Percentiles rank a stretch among this genome's conserved stretches.
phyloP scores from a whole-genome alignment of 805 yeast species.

The Kuraishia cidri region DNA sequence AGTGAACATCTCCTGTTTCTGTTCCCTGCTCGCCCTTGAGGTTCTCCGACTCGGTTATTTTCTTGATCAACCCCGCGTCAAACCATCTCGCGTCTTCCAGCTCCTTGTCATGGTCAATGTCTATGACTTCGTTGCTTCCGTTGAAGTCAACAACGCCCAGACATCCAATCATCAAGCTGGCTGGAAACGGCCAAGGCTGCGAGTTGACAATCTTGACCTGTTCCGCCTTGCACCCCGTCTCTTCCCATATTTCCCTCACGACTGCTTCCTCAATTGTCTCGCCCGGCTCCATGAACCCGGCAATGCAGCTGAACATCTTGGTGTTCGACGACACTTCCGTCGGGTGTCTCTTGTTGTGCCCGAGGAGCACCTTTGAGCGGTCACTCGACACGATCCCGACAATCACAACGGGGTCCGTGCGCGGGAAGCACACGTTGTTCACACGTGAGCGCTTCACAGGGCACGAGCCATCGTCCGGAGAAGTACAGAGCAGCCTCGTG shows the following conservation, averaged over 20 bases:
- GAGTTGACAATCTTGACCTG: slow-evolving; percentile 56
- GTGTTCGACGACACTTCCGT: slow-evolving; percentile 9
- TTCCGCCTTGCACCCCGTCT: slow-evolving; percentile 69
- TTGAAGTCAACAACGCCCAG: slow-evolving; percentile 68
- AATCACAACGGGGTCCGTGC: slow-evolving; percentile 86
- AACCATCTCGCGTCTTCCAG: slow-evolving; percentile 85
- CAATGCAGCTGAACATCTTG: slow-evolving; percentile 73
- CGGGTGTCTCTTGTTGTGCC: slow-evolving; percentile 57
- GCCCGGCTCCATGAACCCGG: slow-evolving; percentile 95
- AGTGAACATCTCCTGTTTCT: slow-evolving; percentile 22
- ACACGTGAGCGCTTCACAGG: slow-evolving; percentile 35
- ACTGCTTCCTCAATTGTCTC: slow-evolving; percentile 89
- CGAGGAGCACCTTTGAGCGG: slow-evolving; percentile 57
- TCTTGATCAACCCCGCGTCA: slow-evolving; percentile 39
- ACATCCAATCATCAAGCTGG: slow-evolving; percentile 90
- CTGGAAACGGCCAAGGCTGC: slow-evolving; percentile 99
- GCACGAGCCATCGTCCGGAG: slow-evolving; percentile 23
- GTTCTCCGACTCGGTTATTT: slow-evolving; percentile 21
- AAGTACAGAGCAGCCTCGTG: slow-evolving; percentile 45
- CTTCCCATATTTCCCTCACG: slow-evolving; percentile 89
- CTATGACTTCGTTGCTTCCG: slow-evolving; percentile 53
- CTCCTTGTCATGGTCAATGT: slow-evolving; percentile 80
- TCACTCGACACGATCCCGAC: slow-evolving; percentile 63
- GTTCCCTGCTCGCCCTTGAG: slow-evolving; percentile 11
- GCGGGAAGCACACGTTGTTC: slow-evolving; percentile 79